Percentiles rank a stretch among this genome's conserved stretches.
These are phyloP conservation scores for Didymosphaeria variabile DNA, from an alignment of 2,329 filamentous ascomycete genomes.

Conservation along the genomic window DNA sequence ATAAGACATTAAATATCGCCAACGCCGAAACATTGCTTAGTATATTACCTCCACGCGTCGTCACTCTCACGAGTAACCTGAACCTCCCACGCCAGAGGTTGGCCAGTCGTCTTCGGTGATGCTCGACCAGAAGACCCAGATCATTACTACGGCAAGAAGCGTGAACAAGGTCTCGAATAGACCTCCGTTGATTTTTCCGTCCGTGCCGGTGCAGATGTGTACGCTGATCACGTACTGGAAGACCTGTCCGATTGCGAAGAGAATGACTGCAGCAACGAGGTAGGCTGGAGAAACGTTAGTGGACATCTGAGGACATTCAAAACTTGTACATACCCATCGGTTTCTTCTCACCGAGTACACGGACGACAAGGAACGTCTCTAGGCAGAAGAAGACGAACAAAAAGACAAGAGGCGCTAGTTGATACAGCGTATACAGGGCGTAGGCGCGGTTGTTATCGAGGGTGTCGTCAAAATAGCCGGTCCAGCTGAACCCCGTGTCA, in stretches of 20 bases:
- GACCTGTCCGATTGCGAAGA: conserved; percentile 92
- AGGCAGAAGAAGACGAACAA: conserved; percentile 86
- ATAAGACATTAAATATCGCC: conserved; percentile 46
- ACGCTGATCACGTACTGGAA: conserved; percentile 96
- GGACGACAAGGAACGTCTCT: conserved; percentile 83
- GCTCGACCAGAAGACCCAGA: conserved; percentile 98
- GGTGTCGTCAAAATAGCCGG: conserved; percentile 72
- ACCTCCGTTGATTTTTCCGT: conserved; percentile 89
- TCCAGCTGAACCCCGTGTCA: conserved; percentile 90
- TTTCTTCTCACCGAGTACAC: conserved; percentile 84
- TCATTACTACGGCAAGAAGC: conserved; percentile 77
- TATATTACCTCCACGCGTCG: conserved; percentile 15
- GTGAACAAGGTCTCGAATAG: conserved; percentile 96
- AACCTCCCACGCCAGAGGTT: conserved; percentile 56
- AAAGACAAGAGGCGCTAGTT: conserved; percentile 87
- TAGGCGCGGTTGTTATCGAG: conserved; percentile 71
- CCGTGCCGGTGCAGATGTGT: conserved; percentile 85
- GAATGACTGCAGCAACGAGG: conserved; percentile 73
- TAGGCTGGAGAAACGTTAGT: conserved; percentile 66
- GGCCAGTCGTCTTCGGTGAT: conserved; percentile 99
- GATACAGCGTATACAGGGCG: conserved; percentile 92
- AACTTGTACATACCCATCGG: conserved; percentile 76
- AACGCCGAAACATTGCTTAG: conserved; percentile 22
- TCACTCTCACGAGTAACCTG: conserved; percentile 48
- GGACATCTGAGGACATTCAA: conserved; percentile 19